phyloP scores from a whole-genome alignment of 192 early-diverging fungal species.

The Gigaspora rosea region DNA sequence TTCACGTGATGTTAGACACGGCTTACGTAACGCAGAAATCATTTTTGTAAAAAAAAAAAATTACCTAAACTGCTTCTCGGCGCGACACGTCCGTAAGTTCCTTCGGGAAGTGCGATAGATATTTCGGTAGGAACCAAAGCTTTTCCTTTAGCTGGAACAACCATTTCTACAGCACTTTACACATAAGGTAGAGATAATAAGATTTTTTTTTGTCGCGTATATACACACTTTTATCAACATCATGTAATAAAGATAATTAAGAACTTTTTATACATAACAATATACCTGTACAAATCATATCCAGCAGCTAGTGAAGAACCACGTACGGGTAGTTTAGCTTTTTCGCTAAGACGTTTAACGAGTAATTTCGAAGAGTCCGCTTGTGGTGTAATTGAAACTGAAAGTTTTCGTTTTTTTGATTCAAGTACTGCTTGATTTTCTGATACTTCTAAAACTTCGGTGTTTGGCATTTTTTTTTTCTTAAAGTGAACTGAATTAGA shows the following conservation, averaged over 20 bases:
- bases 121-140: conserved; percentile 86
- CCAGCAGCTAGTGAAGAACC: conserved; percentile 86
- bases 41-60: not conserved
- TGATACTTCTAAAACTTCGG: too few species aligned
- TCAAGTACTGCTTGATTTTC: too few species aligned
- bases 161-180: conserved; percentile 53
- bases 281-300: conserved; percentile 86
- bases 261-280: not conserved
- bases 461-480: too few species aligned
- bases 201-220: not conserved
- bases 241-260: not conserved
- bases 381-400: too few species aligned
- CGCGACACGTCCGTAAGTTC: conserved; percentile 94
- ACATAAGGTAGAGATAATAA: not conserved
- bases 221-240: not conserved
- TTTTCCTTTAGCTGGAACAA: conserved; percentile 78
- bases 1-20: not conserved
- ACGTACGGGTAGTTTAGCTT: conserved; percentile 77
- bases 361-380: not conserved
- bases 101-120: conserved; percentile 78
- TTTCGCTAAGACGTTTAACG: conserved; percentile 70
- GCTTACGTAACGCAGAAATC: not conserved
- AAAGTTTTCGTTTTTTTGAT: too few species aligned
- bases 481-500: too few species aligned
- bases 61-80: conserved; percentile 90